These are phyloP conservation scores for Vitis riparia DNA, from an alignment of 164 flowering plant genomes.

Conservation along the genomic window DNA sequence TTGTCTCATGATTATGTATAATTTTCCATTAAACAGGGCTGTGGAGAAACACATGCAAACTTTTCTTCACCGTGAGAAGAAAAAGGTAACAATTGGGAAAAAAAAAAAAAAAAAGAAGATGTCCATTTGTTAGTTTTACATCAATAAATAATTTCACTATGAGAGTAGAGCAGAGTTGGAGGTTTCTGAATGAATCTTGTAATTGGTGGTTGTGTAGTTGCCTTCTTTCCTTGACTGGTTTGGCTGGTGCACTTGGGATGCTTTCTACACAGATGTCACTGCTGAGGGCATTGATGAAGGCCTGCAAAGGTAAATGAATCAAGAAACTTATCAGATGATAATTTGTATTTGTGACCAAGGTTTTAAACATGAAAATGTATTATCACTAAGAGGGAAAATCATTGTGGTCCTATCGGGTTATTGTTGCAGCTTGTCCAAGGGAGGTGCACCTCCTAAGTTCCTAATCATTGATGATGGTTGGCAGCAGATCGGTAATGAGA, in stretches of 20 bases:
- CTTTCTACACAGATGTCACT: slow-evolving; percentile 96
- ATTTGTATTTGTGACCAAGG: too few species aligned
- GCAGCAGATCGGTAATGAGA: slow-evolving; percentile 84
- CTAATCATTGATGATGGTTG: slow-evolving; percentile 96
- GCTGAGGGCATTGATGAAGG: slow-evolving; percentile 94
- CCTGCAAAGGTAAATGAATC: slow-evolving; percentile 57
- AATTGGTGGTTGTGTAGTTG: slow-evolving; percentile 40
- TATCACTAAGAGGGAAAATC: background rate
- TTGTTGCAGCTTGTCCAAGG: slow-evolving; percentile 64
- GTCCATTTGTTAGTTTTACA: too few species aligned
- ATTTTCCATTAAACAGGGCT: slow-evolving; percentile 53
- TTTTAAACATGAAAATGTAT: background rate
- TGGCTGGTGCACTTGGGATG: slow-evolving; percentile 99
- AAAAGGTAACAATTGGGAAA: slow-evolving; percentile 51
- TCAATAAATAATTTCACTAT: background rate
- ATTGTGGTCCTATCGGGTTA: background rate
- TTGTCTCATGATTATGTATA: background rate
- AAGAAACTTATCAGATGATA: background rate
- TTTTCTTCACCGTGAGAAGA: slow-evolving; percentile 83
- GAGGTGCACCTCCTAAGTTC: slow-evolving; percentile 86
- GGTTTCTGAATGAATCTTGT: background rate
- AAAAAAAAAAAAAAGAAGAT: too few species aligned
- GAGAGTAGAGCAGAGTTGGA: background rate
- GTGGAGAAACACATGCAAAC: slow-evolving; percentile 85
- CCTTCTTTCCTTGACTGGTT: slow-evolving; percentile 94